These are phyloP conservation scores for Arthrobotrys pseudoclavata DNA, from an alignment of 2,329 filamentous ascomycete genomes.

Conservation along the genomic window DNA sequence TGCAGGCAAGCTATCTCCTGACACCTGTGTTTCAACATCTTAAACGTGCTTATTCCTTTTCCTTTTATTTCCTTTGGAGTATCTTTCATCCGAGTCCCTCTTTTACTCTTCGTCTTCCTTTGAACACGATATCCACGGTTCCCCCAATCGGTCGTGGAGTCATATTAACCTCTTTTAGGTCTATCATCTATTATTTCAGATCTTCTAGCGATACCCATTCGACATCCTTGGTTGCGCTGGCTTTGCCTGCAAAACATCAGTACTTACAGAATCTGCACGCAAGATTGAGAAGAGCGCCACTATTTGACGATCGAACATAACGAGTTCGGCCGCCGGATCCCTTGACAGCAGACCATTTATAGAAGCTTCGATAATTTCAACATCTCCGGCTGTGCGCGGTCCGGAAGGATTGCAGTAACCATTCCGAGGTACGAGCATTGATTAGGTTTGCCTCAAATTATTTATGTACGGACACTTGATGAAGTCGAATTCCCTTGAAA, in stretches of 20 bases:
- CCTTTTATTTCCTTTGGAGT: slow-evolving; percentile 30
- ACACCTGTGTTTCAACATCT: slow-evolving; percentile 45
- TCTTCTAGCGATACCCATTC: slow-evolving; percentile 15
- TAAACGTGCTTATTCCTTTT: slow-evolving; percentile 40
- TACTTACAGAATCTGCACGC: slow-evolving; percentile 10
- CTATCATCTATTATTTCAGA: slow-evolving; percentile 17
- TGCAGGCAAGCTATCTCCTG: slow-evolving; percentile 45
- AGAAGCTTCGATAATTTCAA: slow-evolving; percentile 27
- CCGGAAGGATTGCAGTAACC: slow-evolving; percentile 21
- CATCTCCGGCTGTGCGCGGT: slow-evolving; percentile 31
- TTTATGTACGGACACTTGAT: slow-evolving; percentile 34
- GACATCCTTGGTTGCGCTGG: slow-evolving; percentile 35
- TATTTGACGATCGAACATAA: slow-evolving; percentile 13
- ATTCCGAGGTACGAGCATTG: slow-evolving; percentile 24
- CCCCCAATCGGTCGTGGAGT: slow-evolving; percentile 19
- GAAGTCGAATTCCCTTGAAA: background rate
- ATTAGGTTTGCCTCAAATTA: slow-evolving; percentile 13
- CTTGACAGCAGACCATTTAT: slow-evolving; percentile 19
- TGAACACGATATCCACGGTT: slow-evolving; percentile 22
- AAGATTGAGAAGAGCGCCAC: slow-evolving; percentile 36
- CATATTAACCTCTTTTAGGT: slow-evolving; percentile 18
- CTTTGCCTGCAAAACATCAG: slow-evolving; percentile 19
- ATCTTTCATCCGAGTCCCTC: slow-evolving; percentile 27
- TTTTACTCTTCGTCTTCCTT: slow-evolving; percentile 25
- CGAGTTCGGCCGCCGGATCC: slow-evolving; percentile 15